phyloP scores from a whole-genome alignment of 345 rosid species.

The thale cress (Arabidopsis thaliana) region DNA sequence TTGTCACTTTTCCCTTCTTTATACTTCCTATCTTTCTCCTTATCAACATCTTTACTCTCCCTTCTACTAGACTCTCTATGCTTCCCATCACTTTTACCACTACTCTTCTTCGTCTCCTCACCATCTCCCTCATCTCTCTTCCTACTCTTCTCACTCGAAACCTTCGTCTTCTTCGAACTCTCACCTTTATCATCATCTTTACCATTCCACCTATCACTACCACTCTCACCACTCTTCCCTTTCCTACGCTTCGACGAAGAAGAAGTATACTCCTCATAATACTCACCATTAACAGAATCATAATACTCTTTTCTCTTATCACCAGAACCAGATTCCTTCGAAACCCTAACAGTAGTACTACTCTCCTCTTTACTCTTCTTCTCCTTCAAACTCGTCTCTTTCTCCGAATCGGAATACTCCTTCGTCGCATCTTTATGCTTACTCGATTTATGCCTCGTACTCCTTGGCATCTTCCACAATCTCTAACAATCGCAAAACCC shows the following conservation, averaged over 20 bases:
- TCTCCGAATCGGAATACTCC: slow-evolving; percentile 92
- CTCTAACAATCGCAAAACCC: background rate
- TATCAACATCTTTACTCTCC: slow-evolving; percentile 60
- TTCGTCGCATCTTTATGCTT: slow-evolving; percentile 71
- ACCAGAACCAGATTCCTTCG: slow-evolving; percentile 60
- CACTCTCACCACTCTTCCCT: slow-evolving; percentile 61
- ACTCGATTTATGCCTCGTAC: slow-evolving; percentile 96
- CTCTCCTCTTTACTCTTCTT: slow-evolving; percentile 60
- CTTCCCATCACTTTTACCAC: slow-evolving; percentile 67
- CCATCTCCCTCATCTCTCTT: slow-evolving; percentile 64
- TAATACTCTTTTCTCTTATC: slow-evolving; percentile 68
- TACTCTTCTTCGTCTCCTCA: slow-evolving; percentile 57
- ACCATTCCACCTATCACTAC: slow-evolving; percentile 78
- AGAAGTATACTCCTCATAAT: slow-evolving; percentile 56
- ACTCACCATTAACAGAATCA: slow-evolving; percentile 66
- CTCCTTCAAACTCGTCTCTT: slow-evolving; percentile 68
- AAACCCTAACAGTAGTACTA: slow-evolving; percentile 54
- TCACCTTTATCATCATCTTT: slow-evolving; percentile 65
- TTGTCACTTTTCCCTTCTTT: slow-evolving; percentile 68
- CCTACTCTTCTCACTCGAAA: slow-evolving; percentile 66
- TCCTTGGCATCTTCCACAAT: slow-evolving; percentile 67
- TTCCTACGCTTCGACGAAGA: slow-evolving; percentile 70
- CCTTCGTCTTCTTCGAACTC: slow-evolving; percentile 60
- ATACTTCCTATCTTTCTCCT: slow-evolving; percentile 56
- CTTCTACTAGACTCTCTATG: slow-evolving; percentile 68